These are phyloP conservation scores for Diddensiella santjacobensis DNA, from an alignment of 805 yeast genomes.

Conservation along the genomic window DNA sequence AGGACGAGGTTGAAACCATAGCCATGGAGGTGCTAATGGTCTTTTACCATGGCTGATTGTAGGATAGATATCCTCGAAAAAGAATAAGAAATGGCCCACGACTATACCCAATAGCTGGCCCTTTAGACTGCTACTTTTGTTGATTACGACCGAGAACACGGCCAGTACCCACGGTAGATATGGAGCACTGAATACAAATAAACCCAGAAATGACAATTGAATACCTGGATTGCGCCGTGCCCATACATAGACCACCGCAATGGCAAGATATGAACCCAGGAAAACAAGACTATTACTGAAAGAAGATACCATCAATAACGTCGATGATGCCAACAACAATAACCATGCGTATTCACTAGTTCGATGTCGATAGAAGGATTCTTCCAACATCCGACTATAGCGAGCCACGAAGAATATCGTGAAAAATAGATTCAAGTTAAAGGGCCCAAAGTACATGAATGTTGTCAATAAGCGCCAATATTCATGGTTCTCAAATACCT, in stretches of 20 bases:
- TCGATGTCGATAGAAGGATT: constrained; percentile 28
- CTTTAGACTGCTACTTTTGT: constrained; percentile 14
- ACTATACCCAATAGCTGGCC: constrained; percentile 37
- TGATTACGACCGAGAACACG: constrained; percentile 25
- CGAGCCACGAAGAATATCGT: constrained; percentile 37
- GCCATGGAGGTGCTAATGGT: constrained; percentile 43
- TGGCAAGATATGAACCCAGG: constrained; percentile 39
- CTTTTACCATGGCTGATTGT: constrained; percentile 33
- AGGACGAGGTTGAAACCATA: constrained; percentile 10
- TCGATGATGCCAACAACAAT: constrained; percentile 30
- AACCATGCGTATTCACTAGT: constrained; percentile 41
- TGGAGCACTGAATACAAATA: constrained; percentile 41
- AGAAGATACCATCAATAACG: constrained; percentile 34
- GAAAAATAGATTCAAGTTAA: constrained; percentile 37
- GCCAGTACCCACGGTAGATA: constrained; percentile 43
- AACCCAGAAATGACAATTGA: constrained; percentile 39
- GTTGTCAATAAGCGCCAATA: constrained; percentile 42
- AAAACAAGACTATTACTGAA: constrained; percentile 31
- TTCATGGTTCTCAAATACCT: constrained; percentile 34
- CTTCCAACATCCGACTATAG: constrained; percentile 41
- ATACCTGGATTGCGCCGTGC: constrained; percentile 44
- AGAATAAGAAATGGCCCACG: constrained; percentile 43
- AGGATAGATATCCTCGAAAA: constrained; percentile 43
- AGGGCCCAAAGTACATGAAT: constrained; percentile 41
- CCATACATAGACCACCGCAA: constrained; percentile 43